Evolutionary conservation across 208 protist species (phyloP), one percentile per base, ranked within the genome.

Genomic region (Phytomonas francai): DNA sequence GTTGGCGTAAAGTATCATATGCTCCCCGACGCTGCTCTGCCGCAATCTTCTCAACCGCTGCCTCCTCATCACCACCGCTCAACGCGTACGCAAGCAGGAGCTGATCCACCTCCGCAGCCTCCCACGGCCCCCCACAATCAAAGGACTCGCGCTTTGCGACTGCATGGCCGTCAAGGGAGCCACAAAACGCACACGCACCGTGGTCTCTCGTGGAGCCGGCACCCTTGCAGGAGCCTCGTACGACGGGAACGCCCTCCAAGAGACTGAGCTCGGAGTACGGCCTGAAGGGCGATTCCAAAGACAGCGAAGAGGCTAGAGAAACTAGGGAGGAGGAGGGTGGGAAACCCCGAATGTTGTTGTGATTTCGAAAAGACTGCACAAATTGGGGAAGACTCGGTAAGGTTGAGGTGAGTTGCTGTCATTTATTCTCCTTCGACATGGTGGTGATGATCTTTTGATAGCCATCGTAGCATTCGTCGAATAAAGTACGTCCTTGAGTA

Each of bases 201-300:
- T 81, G 68, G 4, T 65, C 60, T 16, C 61, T 71, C 29, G 85
- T 91, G 6, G 86, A 89, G 67, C 83, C 84, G 67, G 91, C 83
- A 14, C 89, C 89, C 16, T 66, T 86, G 76, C 84, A 92, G 19
- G 82, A 88, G 33, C 86, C 89, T n/a, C 82, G 78, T 0, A 92
- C 56, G 27, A 84, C 84, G 19, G 88, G 78, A 22, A 91, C 80
- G 19, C 89, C 89, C 8, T 81, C 74, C 9, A 91, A 76, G 3
- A 19, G 54, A 59, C 73, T 83, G 32, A 94, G 78, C 72, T 86
- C 76, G 64, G 58, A 71, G 67, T 91, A 89, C 25, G 79, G 79
- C 28, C 63, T 58, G 56, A 80, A 83, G 1, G 74, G 65, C 28
- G 19, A n/a, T n/a, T n/a, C n/a, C n/a, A n/a, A n/a, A n/a, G n/a